Evolutionary conservation across 768 basidiomycete species (phyloP), one percentile per base, ranked within the genome.

Genomic region (Boletellus ananiceps): DNA sequence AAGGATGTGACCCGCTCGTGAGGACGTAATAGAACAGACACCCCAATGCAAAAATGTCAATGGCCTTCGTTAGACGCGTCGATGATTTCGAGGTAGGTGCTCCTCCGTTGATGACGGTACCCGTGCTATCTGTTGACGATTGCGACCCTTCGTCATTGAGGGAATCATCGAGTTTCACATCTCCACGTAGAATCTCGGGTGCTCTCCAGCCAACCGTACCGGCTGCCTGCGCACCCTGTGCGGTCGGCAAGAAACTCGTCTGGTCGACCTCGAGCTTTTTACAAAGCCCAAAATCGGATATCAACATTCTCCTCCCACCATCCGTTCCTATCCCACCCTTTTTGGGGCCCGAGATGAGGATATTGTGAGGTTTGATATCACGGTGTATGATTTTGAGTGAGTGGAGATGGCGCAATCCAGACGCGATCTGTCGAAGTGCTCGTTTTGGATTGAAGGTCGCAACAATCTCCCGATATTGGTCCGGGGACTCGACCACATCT

Each of bases 361-460:
- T 97, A 62, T 99, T 99, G 67, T 94, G 95, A 5, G 95, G 95
- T 62, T 99, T 99, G 69, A 99, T 96, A 66, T 98, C 95, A 29
- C 95, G 82, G 71, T 98, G 95, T n/a, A 97, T 83, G 50, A 98
- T 87, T 69, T 95, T 96, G 60, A 98, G 80, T 8, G 81, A 86
- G 65, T 98, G 94, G 9, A 99, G 74, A 68, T 98, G 93, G 46
- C 85, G 78, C 54, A 99, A 68, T 14, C 96, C 96, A 29, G 83
- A 79, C 8, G 93, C 82, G 44, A 98, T 86, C 68, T 98, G 91
- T 41, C 74, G 77, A 51, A 98, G 69, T 0, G 93, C 94, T 49
- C 83, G 84, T 67, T 96, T 94, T 12, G 92, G 84, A 41, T 92
- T 88, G 63, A 97, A 90, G 6, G 78, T 71, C 16, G 81, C 74